Conservation (phyloP, 2,329 filamentous ascomycete species). For the Aspergillus puulaauensis region DNA sequence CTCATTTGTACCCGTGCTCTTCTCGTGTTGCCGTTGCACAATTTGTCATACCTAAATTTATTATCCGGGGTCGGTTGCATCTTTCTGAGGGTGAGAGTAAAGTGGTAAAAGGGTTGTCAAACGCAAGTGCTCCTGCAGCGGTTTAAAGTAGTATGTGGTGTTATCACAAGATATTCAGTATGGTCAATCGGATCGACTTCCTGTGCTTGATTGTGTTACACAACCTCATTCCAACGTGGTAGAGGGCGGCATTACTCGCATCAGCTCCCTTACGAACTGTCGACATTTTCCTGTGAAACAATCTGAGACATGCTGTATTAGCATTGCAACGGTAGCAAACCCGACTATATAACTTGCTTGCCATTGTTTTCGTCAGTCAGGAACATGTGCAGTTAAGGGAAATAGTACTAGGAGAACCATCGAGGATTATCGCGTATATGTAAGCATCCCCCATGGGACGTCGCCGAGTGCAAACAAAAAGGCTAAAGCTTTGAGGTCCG, state of each 20-base stretch:
- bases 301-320: not conserved
- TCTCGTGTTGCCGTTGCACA: not conserved
- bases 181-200: not conserved
- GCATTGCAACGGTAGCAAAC: not conserved
- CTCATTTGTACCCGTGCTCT: not conserved
- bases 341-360: not conserved
- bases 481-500: not conserved
- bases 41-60: not conserved
- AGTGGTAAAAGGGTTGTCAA: not conserved
- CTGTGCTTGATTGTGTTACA: constrained; percentile 1
- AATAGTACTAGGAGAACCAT: not conserved
- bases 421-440: not conserved
- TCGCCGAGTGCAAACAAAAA: not conserved
- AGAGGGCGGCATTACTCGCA: not conserved
- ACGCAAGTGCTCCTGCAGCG: not conserved
- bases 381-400: not conserved
- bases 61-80: not conserved
- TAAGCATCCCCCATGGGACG: not conserved
- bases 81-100: not conserved
- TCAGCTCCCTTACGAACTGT: not conserved
- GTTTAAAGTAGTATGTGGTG: not conserved
- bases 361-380: not conserved
- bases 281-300: not conserved
- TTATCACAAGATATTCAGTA: not conserved
- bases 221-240: not conserved